Base-by-base conservation (phyloP, 495 filamentous ascomycete species). In the Daldinia loculata region DNA sequence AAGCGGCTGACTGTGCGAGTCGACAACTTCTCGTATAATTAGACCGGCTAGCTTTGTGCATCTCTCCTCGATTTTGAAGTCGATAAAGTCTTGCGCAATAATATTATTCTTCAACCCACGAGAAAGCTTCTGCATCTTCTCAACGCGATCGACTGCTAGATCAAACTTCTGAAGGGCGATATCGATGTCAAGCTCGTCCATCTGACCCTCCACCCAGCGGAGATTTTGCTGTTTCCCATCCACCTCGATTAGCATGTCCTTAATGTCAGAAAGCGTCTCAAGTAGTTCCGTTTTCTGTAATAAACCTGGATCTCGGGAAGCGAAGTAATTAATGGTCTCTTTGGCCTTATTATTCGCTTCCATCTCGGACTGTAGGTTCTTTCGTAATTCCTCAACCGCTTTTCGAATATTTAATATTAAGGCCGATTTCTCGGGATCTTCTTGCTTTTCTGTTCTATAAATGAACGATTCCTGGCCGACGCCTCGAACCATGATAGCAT, bases 211-310 rank as follows among this genome's bases (percentile, higher is more conserved):
- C 0, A 98, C 93, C 92, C 92, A 97, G 22, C 95, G 91, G 17
- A 99, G 84, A 72, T 94, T 97, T 76, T 97, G 92, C 71, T 97
- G 94, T 73, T 96, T 95, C 24, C 96, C 95, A 72, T 98, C 95
- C 27, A 98, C 93, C 70, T 98, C 96, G 64, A 99, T 93, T 38
- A 96, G 84, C 79, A 97, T 87, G 70, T 94, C 91, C 72, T 88
- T 89, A 71, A 86, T 89, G 34, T 90, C 88, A 41, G 89, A 89
- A 6, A 93, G 79, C 19, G 84, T 88, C 72, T 92, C 88, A 12
- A 93, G 83, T 0, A 92, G 78, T 48, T 90, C 88, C 1, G 90
- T 87, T 75, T 93, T 90, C 73, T 95, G 91, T 14, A 93, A 83
- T 17, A 89, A 78, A 2, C 92, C 89, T 0, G 87, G 86, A 67